phyloP scores from a whole-genome alignment of 352 stramenopile species.

The Phytophthora sansomeana region DNA sequence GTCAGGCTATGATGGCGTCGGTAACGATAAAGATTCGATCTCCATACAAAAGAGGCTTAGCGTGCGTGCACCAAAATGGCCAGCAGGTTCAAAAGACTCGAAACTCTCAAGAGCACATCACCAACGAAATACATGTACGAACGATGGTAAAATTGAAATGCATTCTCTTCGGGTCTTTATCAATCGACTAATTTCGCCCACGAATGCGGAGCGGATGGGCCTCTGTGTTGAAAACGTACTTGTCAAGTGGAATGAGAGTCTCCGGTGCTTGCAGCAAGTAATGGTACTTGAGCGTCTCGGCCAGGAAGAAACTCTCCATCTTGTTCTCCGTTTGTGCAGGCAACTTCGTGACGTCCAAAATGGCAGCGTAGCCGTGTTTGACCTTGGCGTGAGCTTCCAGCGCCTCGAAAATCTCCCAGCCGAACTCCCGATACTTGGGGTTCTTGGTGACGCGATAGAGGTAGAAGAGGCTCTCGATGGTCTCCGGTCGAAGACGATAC shows the following conservation, averaged over 20 bases:
- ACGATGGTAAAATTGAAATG: not conserved
- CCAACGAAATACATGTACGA: not conserved
- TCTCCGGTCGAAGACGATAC: conserved; percentile 96
- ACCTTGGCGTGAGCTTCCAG: conserved; percentile 94
- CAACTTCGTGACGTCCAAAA: conserved; percentile 59
- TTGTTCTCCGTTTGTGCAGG: conserved; percentile 87
- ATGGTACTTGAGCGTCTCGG: conserved; percentile 99
- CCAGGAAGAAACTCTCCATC: conserved; percentile 99
- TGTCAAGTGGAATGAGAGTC: conserved; percentile 89
- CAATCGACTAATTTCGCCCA: conserved; percentile 16
- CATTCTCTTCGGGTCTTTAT: not conserved
- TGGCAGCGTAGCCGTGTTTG: conserved; percentile 87
- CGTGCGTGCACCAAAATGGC: no score
- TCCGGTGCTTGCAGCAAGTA: conserved; percentile 94
- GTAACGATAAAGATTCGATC: conserved; percentile 14
- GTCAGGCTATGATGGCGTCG: not conserved
- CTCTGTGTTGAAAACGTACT: conserved; percentile 98
- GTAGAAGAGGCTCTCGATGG: conserved; percentile 96
- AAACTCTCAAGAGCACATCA: not conserved
- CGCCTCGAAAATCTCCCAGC: conserved; percentile 95
- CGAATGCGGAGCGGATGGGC: conserved; percentile 91
- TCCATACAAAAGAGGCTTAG: conserved; percentile 5
- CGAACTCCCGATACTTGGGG: conserved; percentile 94
- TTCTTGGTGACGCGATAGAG: conserved; percentile 96
- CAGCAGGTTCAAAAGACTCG: no score